Evolutionary conservation across 225 moss, liverwort and hornwort species (phyloP).

Genomic region (Straminergon stramineum): DNA sequence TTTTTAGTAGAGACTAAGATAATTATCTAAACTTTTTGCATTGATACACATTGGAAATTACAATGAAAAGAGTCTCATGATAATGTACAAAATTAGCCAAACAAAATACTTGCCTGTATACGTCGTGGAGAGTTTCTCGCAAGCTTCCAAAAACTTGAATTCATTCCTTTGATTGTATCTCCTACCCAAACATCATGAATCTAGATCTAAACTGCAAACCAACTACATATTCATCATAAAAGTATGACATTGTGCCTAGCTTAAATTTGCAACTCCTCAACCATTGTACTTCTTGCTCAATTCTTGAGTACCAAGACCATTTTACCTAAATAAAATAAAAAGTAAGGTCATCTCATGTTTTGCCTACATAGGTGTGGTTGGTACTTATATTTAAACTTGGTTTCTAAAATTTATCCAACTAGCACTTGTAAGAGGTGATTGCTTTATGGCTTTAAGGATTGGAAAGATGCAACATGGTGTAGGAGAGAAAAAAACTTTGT

Average conservation of each 20-base stretch:
- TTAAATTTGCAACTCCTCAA: not conserved
- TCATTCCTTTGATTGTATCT: not conserved
- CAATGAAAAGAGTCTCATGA: not conserved
- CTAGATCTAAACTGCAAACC: not conserved
- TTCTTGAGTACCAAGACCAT: not conserved
- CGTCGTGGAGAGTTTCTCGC: not conserved
- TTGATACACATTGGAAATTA: not conserved
- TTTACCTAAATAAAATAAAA: not conserved
- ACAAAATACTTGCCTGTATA: not conserved
- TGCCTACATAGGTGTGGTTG: not conserved
- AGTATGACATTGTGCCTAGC: not conserved
- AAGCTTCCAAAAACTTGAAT: slow-evolving; percentile 3
- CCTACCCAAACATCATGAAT: not conserved
- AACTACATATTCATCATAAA: too few species aligned
- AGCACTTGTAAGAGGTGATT: not conserved
- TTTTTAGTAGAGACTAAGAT: not conserved
- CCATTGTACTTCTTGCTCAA: not conserved
- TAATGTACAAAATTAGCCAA: not conserved
- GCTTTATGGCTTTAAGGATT: not conserved
- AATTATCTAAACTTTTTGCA: not conserved
- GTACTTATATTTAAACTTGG: not conserved
- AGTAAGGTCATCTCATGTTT: not conserved
- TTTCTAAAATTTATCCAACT: not conserved
- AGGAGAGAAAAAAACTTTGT: not conserved
- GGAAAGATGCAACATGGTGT: not conserved